These are phyloP conservation scores for Paramarasmius palmivorus DNA, from an alignment of 1,284 basidiomycete genomes.

Conservation along the genomic window DNA sequence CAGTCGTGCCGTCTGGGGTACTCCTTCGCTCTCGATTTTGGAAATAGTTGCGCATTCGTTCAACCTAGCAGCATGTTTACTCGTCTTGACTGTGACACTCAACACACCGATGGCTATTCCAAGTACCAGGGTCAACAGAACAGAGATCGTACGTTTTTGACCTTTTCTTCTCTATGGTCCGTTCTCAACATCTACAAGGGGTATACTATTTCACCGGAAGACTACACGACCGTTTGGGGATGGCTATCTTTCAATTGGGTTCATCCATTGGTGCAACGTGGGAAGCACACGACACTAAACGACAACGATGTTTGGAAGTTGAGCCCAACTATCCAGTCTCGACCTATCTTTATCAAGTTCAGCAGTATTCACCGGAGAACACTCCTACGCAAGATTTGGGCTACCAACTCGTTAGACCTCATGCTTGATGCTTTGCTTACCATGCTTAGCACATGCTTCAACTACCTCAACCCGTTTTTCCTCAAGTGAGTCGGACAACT, in stretches of 20 bases:
- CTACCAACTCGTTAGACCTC: slow-evolving; percentile 74
- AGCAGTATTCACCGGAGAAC: slow-evolving; percentile 28
- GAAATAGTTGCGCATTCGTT: slow-evolving; percentile 27
- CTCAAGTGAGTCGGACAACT: slow-evolving; percentile 44
- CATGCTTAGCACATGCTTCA: slow-evolving; percentile 62
- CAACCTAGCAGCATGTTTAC: slow-evolving; percentile 42
- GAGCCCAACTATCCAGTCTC: slow-evolving; percentile 68
- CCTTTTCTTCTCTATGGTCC: neutral
- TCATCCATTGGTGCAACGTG: slow-evolving; percentile 63
- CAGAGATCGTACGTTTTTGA: slow-evolving; percentile 51
- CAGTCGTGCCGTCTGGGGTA: slow-evolving; percentile 38
- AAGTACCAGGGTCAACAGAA: slow-evolving; percentile 43
- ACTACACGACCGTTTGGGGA: slow-evolving; percentile 71
- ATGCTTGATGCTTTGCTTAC: slow-evolving; percentile 69
- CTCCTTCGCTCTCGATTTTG: slow-evolving; percentile 35
- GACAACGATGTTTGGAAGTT: slow-evolving; percentile 74
- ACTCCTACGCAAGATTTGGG: slow-evolving; percentile 14
- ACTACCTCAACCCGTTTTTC: slow-evolving; percentile 71
- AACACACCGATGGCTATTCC: slow-evolving; percentile 62
- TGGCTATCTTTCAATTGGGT: slow-evolving; percentile 88
- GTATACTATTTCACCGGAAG: slow-evolving; percentile 63
- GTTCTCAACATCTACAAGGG: slow-evolving; percentile 37
- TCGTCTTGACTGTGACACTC: slow-evolving; percentile 45
- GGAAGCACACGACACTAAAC: slow-evolving; percentile 60
- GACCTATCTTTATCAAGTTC: slow-evolving; percentile 67